Percentiles rank a stretch among this genome's conserved stretches.
Conservation (phyloP, 192 early-diverging fungal species). For the Entomortierella chlamydospora region DNA sequence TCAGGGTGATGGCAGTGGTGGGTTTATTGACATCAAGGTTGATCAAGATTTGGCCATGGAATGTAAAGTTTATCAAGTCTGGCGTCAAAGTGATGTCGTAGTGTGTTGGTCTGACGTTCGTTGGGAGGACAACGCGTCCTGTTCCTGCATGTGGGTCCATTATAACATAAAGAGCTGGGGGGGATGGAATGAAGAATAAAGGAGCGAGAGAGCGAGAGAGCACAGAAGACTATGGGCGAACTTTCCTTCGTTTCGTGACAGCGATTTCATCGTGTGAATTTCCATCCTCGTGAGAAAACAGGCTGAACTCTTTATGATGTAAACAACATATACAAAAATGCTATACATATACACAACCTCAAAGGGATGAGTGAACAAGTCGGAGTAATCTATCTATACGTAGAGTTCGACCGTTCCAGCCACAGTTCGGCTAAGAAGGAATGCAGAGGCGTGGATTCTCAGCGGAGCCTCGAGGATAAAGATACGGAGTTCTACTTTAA, state of each 20-base stretch:
- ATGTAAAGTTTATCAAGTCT: constrained; percentile 83
- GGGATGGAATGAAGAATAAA: background rate
- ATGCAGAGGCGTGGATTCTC: constrained; percentile 35
- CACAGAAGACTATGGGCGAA: background rate
- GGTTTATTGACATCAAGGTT: constrained; percentile 71
- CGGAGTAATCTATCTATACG: constrained; percentile 1
- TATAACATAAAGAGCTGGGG: background rate
- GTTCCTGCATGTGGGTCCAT: constrained; percentile 56
- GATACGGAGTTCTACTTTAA: constrained; percentile 49
- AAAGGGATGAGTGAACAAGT: background rate
- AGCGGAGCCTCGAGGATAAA: constrained; percentile 37
- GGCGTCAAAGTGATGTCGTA: constrained; percentile 87
- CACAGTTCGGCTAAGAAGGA: constrained; percentile 33
- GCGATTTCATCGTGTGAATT: too few relatives aligned
- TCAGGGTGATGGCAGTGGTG: constrained; percentile 74
- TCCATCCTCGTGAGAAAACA: too few relatives aligned
- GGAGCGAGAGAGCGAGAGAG: background rate
- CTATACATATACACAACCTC: too few relatives aligned
- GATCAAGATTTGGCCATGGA: constrained; percentile 67
- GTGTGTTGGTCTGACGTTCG: constrained; percentile 84
- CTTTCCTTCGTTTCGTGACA: background rate
- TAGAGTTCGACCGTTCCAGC: constrained; percentile 31
- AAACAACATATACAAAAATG: too few relatives aligned
- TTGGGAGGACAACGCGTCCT: constrained; percentile 83
- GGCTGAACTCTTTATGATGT: too few relatives aligned